Evolutionary conservation across 116 monocot species (phyloP).

Genomic region (Zostera marina): DNA sequence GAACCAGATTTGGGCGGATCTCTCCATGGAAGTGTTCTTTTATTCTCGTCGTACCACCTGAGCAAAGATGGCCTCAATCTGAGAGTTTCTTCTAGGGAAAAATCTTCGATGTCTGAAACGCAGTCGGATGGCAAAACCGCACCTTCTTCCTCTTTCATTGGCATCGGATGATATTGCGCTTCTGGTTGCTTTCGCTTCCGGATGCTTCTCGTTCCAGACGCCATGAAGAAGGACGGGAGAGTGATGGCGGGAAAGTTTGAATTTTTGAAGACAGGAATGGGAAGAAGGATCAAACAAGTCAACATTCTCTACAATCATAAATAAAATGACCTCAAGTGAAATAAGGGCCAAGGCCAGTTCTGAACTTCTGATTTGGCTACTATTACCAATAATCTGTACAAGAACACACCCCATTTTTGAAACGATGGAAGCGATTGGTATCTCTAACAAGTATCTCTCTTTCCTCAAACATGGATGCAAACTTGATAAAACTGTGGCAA

Average conservation of each 20-base stretch:
- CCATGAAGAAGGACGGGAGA: neutral
- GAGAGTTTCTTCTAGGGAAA: conserved; percentile 18
- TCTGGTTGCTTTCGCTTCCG: neutral
- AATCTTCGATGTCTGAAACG: conserved; percentile 71
- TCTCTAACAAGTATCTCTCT: conserved; percentile 72
- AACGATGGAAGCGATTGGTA: conserved; percentile 84
- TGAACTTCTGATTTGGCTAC: too few relatives aligned
- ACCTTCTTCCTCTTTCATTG: neutral
- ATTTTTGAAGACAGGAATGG: neutral
- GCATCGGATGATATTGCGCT: neutral
- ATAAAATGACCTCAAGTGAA: too few relatives aligned
- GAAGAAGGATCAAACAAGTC: neutral
- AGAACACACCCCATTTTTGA: conserved; percentile 58
- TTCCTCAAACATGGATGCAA: conserved; percentile 41
- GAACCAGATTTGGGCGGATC: neutral
- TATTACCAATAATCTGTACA: conserved; percentile 85
- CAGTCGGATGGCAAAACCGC: neutral
- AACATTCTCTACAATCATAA: too few relatives aligned
- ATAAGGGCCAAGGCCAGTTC: too few relatives aligned
- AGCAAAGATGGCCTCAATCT: conserved; percentile 47
- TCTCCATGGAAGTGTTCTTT: conserved; percentile 67
- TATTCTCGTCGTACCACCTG: conserved; percentile 66
- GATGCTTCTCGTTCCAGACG: neutral
- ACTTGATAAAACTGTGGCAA: conserved; percentile 61
- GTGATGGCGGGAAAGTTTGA: neutral